Evolutionary conservation across 2,329 filamentous ascomycete genomes (phyloP).

Genomic region (Oidium heveae): DNA sequence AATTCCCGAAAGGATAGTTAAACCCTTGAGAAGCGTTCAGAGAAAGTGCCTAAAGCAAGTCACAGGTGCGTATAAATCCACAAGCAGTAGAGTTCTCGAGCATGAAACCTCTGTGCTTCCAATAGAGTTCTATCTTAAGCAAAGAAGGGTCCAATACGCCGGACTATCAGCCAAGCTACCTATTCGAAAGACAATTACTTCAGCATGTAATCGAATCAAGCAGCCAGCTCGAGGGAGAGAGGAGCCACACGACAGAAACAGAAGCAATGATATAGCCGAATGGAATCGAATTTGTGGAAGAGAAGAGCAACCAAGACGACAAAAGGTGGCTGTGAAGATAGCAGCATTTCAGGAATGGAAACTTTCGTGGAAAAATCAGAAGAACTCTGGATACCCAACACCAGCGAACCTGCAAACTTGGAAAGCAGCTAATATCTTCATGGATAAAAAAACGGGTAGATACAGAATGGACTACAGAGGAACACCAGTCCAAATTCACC

Average conservation of each 20-base stretch:
- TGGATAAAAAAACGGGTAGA: background rate
- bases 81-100: too few relatives aligned
- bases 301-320: background rate
- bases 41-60: too few relatives aligned
- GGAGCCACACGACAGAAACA: background rate
- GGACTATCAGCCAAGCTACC: background rate
- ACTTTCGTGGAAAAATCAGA: background rate
- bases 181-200: background rate
- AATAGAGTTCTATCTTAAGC: too few relatives aligned
- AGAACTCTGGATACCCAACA: background rate
- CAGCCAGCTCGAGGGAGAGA: background rate
- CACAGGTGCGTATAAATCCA: too few relatives aligned
- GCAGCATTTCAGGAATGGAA: background rate
- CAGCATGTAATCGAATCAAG: background rate
- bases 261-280: background rate
- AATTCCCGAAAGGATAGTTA: too few relatives aligned
- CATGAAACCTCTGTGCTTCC: too few relatives aligned
- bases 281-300: background rate
- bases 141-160: too few relatives aligned
- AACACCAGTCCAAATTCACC: background rate
- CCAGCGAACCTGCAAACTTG: background rate
- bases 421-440: background rate
- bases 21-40: too few relatives aligned
- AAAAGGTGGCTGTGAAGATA: background rate
- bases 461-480: background rate